Conservation (phyloP, 192 early-diverging fungal genomes). For the Thoreauomyces humboldtii region DNA sequence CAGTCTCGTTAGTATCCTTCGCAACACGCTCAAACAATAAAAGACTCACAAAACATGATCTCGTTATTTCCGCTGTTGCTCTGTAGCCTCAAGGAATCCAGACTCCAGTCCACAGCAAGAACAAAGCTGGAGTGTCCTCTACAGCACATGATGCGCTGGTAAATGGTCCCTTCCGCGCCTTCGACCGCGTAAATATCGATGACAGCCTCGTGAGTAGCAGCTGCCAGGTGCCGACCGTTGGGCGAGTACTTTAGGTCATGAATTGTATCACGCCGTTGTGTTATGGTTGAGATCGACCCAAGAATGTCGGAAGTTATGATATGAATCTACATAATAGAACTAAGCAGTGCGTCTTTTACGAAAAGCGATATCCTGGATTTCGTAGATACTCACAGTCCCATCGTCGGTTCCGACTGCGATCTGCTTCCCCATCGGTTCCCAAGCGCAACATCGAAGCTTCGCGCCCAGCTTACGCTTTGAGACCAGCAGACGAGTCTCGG, state of each 20-base stretch:
- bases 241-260: constrained; percentile 32
- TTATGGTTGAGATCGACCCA: constrained; percentile 13
- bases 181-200: constrained; percentile 33
- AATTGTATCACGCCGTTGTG: constrained; percentile 29
- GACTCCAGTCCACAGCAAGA: constrained; percentile 14
- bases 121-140: constrained; percentile 29
- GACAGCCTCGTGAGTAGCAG: constrained; percentile 27
- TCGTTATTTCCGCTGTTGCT: constrained; percentile 31
- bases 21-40: too few relatives aligned
- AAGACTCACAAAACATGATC: constrained; percentile 33
- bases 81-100: constrained; percentile 21
- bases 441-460: constrained; percentile 29
- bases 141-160: constrained; percentile 34
- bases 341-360: too few relatives aligned
- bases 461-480: background rate
- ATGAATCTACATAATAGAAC: constrained; percentile 28
- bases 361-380: background rate
- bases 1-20: background rate
- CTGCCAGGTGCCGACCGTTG: constrained; percentile 28
- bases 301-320: constrained; percentile 27
- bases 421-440: constrained; percentile 1
- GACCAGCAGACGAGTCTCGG: background rate
- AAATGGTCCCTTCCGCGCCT: background rate
- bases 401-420: constrained; percentile 34
- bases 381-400: constrained; percentile 26